These are phyloP conservation scores for Dipteronia sinensis DNA, from an alignment of 345 rosid genomes.

Conservation along the genomic window DNA sequence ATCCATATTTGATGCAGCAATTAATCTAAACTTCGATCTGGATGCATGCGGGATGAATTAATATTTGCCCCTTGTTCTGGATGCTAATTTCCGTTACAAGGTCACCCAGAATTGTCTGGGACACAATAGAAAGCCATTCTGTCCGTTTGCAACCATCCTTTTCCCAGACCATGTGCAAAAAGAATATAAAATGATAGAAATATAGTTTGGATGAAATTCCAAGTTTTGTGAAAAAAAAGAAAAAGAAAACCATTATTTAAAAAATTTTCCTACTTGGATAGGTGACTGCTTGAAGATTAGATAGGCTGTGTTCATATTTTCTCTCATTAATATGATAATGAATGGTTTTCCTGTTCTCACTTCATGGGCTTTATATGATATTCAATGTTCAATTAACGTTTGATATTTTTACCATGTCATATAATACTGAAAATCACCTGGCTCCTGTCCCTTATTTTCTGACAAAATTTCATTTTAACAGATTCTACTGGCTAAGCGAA, in stretches of 20 bases:
- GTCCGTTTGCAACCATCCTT: background rate
- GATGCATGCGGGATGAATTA: too few relatives aligned
- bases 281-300: background rate
- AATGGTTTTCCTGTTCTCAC: background rate
- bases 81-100: background rate
- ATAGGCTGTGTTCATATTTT: background rate
- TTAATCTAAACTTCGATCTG: background rate
- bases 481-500: constrained; percentile 82
- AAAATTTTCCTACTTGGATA: background rate
- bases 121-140: background rate
- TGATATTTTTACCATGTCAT: background rate
- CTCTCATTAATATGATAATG: too few relatives aligned
- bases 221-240: background rate
- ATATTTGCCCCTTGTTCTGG: background rate
- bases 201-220: background rate
- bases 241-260: background rate
- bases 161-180: background rate
- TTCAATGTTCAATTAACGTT: background rate
- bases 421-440: background rate
- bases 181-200: background rate
- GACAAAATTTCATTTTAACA: constrained; percentile 28
- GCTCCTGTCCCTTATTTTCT: background rate
- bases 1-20: background rate
- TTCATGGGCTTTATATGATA: background rate
- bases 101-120: background rate